Evolutionary conservation across 768 basidiomycete genomes (phyloP), one percentile per base, ranked within the genome.

Genomic region (Tylopilus subfusipes): DNA sequence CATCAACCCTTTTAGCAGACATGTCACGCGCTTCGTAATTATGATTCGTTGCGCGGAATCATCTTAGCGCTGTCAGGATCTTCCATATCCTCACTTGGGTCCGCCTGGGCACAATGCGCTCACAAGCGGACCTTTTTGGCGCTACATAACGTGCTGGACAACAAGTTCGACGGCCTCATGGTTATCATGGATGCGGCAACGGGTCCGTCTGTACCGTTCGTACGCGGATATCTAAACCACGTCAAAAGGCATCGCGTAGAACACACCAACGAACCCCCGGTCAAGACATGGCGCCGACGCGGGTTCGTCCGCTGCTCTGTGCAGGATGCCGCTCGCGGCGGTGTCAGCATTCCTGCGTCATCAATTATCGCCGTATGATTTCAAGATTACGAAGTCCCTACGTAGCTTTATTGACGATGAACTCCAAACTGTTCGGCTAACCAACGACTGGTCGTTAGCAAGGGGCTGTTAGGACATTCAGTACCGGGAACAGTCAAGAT

Each of bases 131-230:
- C 68, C 36, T 73, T 85, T 48, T 83, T 83, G 18, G 68, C 71
- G 27, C 74, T 88, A 13, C 67, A 76, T 24, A 78, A 78, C 54
- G 73, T 80, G 61, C 83, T 81, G 62, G 84, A 85, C 12, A 77
- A 60, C 36, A 24, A 42, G 43, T 53, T 49, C 25, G 14, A 12
- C 33, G 31, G 75, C 16, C 84, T 86, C 60, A 81, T 84, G 31
- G 61, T 63, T 29, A 68, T 81, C 24, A 73, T 50, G 50, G 63
- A 30, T 58, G 61, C 54, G 70, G 77, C 36, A 75, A 73, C n/a
- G 75, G 78, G 78, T 4, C 77, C 85, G 5, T 86, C 84, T 60
- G 77, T 89, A n/a, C 88, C 86, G 2, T 84, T 84, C 65, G 75
- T 89, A 50, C 76, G 76, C 42, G 81, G 80, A 76, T 86, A 78